These are phyloP conservation scores for Cymbopogon citratus DNA, from an alignment of 176 grass and related monocot species.

Conservation along the genomic window DNA sequence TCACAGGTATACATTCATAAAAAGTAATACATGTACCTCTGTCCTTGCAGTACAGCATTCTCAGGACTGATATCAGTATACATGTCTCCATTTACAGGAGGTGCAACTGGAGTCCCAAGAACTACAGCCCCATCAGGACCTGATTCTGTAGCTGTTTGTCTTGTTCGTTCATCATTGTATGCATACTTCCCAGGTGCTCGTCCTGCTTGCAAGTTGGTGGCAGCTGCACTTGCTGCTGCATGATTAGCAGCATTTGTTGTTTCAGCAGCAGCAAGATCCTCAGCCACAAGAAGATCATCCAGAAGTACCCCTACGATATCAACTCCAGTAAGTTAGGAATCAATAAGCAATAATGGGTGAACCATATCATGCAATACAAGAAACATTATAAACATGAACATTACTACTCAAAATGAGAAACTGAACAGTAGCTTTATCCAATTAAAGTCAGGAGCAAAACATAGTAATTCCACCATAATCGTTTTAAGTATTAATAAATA, in stretches of 20 bases:
- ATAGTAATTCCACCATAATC: background rate
- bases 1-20: background rate
- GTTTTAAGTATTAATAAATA: background rate
- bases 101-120: slow-evolving; percentile 91
- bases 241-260: slow-evolving; percentile 90
- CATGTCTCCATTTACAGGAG: slow-evolving; percentile 96
- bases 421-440: background rate
- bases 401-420: slow-evolving; percentile 3
- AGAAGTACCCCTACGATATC: slow-evolving; percentile 76
- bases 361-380: background rate
- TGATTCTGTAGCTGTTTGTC: slow-evolving; percentile 50
- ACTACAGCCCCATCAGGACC: slow-evolving; percentile 75
- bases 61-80: slow-evolving; percentile 96
- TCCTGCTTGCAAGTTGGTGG: slow-evolving; percentile 48
- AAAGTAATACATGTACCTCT: slow-evolving; percentile 49
- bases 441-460: background rate
- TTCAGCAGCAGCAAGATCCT: slow-evolving; percentile 95
- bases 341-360: slow-evolving; percentile 1
- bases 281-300: slow-evolving; percentile 95
- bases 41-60: slow-evolving; percentile 81
- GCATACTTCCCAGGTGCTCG: slow-evolving; percentile 56
- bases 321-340: slow-evolving; percentile 13
- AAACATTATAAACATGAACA: background rate
- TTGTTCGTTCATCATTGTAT: slow-evolving; percentile 62
- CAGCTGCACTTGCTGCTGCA: slow-evolving; percentile 71